Base-by-base conservation (phyloP, 75 land plant species). In the Selaginella tamariscina region DNA sequence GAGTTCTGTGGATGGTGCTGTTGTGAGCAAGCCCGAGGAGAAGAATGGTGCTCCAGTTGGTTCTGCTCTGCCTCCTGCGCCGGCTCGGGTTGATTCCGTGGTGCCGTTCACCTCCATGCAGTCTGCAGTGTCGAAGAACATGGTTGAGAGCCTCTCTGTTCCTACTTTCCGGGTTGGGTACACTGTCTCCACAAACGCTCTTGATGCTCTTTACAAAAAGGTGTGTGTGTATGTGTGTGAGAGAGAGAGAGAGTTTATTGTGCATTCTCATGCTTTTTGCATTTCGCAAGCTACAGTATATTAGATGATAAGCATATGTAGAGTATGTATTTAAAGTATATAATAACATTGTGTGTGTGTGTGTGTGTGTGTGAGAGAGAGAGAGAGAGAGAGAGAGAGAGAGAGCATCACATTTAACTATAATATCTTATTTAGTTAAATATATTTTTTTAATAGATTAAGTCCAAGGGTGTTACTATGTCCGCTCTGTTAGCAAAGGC, bases 391-490 rank as follows among this genome's bases (percentile, higher is more conserved):
- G n/a, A n/a, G n/a, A n/a, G n/a, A n/a, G n/a, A n/a, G n/a, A n/a
- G n/a, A n/a, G n/a, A n/a, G n/a, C n/a, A n/a, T n/a, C n/a, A n/a
- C n/a, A 39, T 15, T 5, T 39, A 39, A 39, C 49, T 39, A 5
- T 39, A 15, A 5, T 39, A 39, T n/a, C 49, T 39, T 39, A 5
- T 39, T 39, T 39, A 5, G 49, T 15, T 39, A 39, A 15, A 5
- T 39, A 5, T 26, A 1, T 11, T 39, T 66, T 66, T 29, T 8
- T 32, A 67, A 62, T 73, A 93, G 98, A 82, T 94, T 62, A 94
- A 94, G 71, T 79, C 91, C 2, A 94, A 94, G 82, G 98, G 98
- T 24, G 98, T 94, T 2, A 94, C 98, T 1, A 89, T 94, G 98
- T 89, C 91, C n/a, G 96, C 82, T 1, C 78, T 94, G 55, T 75